Percentiles rank a stretch among this genome's conserved stretches.
These are phyloP conservation scores for Penicillium sumatraense DNA, from an alignment of 2,329 filamentous ascomycete species.

Conservation along the genomic window DNA sequence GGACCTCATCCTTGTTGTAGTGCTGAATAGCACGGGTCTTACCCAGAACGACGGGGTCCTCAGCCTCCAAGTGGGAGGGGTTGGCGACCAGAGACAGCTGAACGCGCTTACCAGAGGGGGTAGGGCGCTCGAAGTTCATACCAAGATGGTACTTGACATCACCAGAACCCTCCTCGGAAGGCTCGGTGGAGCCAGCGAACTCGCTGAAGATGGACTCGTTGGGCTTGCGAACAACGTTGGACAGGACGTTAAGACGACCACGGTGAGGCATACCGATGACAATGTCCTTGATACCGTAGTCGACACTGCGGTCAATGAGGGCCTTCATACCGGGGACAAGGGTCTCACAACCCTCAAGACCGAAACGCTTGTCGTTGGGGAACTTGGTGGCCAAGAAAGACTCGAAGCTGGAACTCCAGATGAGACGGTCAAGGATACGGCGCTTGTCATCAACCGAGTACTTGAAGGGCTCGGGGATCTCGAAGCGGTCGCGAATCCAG, in stretches of 20 bases:
- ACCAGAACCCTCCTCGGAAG: conserved; percentile 92
- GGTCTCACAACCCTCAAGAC: conserved; percentile 94
- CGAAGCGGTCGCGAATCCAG: conserved; percentile 93
- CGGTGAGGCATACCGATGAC: conserved; percentile 99
- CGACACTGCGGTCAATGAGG: conserved; percentile 95
- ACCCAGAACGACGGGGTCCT: conserved; percentile 95
- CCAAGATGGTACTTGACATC: conserved; percentile 99
- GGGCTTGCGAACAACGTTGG: conserved; percentile 97
- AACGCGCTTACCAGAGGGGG: conserved; percentile 97
- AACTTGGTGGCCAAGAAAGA: conserved; percentile 95
- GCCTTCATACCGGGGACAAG: conserved; percentile 99
- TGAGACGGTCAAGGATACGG: conserved; percentile 92
- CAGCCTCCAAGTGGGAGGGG: conserved; percentile 95
- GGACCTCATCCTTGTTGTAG: conserved; percentile 95
- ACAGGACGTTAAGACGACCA: conserved; percentile 95
- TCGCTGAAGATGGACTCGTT: conserved; percentile 99
- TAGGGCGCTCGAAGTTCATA: conserved; percentile 99
- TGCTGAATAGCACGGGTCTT: conserved; percentile 98
- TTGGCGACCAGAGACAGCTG: conserved; percentile 98
- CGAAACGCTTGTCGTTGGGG: conserved; percentile 99
- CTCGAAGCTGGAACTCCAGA: conserved; percentile 99
- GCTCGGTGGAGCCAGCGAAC: conserved; percentile 85
- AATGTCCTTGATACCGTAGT: conserved; percentile 98
- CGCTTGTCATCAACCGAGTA: conserved; percentile 99
- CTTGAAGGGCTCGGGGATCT: conserved; percentile 93